Base-by-base conservation (phyloP, 257 asterid genomes). In the Perilla frutescens region DNA sequence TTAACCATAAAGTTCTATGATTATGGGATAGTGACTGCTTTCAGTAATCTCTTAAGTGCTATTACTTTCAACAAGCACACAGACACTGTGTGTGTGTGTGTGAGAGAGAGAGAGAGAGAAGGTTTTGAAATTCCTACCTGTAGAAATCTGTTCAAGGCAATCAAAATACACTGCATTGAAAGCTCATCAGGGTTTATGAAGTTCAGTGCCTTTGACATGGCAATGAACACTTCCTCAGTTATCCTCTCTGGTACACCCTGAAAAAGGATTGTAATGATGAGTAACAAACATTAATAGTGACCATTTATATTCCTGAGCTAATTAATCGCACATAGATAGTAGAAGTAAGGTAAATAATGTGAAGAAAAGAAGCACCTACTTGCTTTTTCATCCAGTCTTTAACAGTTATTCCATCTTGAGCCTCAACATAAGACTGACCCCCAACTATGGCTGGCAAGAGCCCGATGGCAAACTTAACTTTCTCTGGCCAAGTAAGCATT, bases 401-500 rank as follows among this genome's bases (percentile, higher is more conserved):
- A 56, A 95, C 98, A 3, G 96, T 89, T 71, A 95, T 81, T 62
- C 94, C 97, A 62, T 95, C 97, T 83, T 95, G 98, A 48, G 98
- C 99, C 81, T 95, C 99, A 8, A 95, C 98, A 75, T 92, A 95
- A 72, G 97, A 8, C 76, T 95, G 99, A 43, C 99, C 99, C 20
- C 99, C 97, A 62, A 89, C 80, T 79, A 95, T 95, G 57, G 99
- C 99, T 13, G 99, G 99, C 84, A 95, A 81, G 51, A 95, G 94
- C 64, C 99, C 98, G 57, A 92, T 86, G 32, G 99, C 99, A 80
- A 95, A 95, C 84, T 90, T 95, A 77, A 92, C 76, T 81, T 95
- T 95, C 84, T 95, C 99, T 0, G 96, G 87, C 99, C 99, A 95
- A 0, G 96, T 92, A 72, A 95, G 99, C 99, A 95, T 95, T 84